Conservation (phyloP, 108 stramenopile species). For the Nitzschia palea region DNA sequence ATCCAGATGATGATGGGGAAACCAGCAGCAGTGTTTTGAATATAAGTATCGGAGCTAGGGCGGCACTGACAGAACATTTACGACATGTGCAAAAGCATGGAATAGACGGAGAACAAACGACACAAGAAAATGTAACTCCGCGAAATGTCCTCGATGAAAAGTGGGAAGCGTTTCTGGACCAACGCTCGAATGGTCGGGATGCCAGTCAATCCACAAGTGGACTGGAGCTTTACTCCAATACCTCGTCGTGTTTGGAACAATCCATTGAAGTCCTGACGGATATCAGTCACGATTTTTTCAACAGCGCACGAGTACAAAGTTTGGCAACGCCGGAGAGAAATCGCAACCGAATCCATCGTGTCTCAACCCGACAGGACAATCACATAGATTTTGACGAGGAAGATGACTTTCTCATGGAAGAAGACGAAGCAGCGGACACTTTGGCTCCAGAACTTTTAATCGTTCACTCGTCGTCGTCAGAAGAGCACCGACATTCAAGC, state of each 20-base stretch:
- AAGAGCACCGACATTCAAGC: not conserved
- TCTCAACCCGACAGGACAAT: conserved; percentile 16
- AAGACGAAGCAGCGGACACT: not conserved
- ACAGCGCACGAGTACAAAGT: conserved; percentile 39
- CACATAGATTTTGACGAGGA: conserved; percentile 15
- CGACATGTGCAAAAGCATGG: conserved; percentile 53
- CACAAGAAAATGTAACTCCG: not conserved
- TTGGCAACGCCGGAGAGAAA: conserved; percentile 47
- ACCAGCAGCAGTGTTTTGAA: conserved; percentile 22
- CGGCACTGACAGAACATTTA: conserved; percentile 51
- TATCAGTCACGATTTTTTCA: conserved; percentile 41
- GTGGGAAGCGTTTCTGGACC: conserved; percentile 45
- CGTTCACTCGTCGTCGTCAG: not conserved
- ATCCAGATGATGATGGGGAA: conserved; percentile 4
- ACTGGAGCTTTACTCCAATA: conserved; percentile 3
- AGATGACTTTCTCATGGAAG: not conserved
- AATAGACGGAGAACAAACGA: conserved; percentile 36
- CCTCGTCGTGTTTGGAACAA: conserved; percentile 1
- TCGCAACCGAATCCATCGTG: not conserved
- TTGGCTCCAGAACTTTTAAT: conserved; percentile 2
- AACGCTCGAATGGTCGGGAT: not conserved
- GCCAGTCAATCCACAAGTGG: not conserved
- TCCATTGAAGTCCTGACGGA: conserved; percentile 37
- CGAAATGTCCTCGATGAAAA: conserved; percentile 23
- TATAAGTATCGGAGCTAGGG: conserved; percentile 56